Percentiles rank a stretch among this genome's conserved stretches.
phyloP scores from a whole-genome alignment of 1,284 basidiomycete genomes.

The Ganoderma boninense region DNA sequence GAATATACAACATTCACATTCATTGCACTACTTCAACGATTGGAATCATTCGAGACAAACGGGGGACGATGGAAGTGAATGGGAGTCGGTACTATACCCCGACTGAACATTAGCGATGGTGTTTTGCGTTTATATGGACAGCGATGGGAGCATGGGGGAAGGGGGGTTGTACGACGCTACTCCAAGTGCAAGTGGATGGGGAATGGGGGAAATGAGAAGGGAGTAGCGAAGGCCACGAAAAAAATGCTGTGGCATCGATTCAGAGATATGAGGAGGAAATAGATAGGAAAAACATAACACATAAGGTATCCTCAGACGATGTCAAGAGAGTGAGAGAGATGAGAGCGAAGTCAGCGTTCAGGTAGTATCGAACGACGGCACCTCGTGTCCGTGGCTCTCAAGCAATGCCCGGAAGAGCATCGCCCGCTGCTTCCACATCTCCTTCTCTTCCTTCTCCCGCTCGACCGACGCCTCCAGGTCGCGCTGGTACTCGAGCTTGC shows the following conservation, averaged over 20 bases:
- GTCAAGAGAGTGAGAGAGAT: conserved; percentile 22
- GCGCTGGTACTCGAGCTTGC: conserved; percentile 79
- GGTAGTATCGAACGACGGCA: conserved; percentile 46
- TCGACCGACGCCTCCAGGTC: conserved; percentile 64
- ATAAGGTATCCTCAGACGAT: conserved; percentile 36
- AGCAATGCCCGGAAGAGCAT: conserved; percentile 56
- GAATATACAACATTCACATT: conserved; percentile 8
- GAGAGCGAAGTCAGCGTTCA: conserved; percentile 33
- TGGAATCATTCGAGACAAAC: background rate
- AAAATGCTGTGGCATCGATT: conserved; percentile 28
- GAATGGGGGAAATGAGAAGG: conserved; percentile 39
- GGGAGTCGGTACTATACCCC: conserved; percentile 27
- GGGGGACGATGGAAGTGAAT: conserved; percentile 10
- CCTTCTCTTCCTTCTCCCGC: conserved; percentile 55
- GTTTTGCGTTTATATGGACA: conserved; percentile 22
- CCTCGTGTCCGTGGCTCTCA: conserved; percentile 53
- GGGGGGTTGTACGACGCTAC: conserved; percentile 56
- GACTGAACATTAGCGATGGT: conserved; percentile 29
- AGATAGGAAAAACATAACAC: conserved; percentile 35
- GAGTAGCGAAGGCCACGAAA: conserved; percentile 54
- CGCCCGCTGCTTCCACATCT: conserved; percentile 65
- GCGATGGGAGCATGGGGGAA: conserved; percentile 32
- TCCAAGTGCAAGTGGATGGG: conserved; percentile 53
- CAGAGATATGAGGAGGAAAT: conserved; percentile 26
- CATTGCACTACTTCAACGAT: background rate